These are phyloP conservation scores for Triticum dicoccoides DNA, from an alignment of 176 grass and related monocot species.

Conservation along the genomic window DNA sequence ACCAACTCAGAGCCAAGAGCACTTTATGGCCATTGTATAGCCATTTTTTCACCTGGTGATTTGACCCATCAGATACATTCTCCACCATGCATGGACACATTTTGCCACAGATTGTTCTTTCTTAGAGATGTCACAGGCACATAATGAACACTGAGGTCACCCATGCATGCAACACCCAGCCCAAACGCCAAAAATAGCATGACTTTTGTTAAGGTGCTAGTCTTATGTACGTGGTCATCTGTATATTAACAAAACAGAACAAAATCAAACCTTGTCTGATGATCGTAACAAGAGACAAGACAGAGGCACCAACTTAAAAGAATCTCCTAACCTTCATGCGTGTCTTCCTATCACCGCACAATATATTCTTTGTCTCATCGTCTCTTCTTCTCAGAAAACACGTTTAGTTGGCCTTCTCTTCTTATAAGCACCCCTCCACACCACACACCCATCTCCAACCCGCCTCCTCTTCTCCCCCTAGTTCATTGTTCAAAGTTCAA, in stretches of 20 bases:
- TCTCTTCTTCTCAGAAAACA: background rate
- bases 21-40: background rate
- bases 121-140: background rate
- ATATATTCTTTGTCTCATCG: conserved; percentile 29
- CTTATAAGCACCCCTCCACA: conserved; percentile 36
- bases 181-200: background rate
- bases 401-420: too few species aligned
- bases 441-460: background rate
- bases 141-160: too few species aligned
- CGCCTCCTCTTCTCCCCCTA: background rate
- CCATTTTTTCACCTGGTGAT: conserved; percentile 45
- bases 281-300: background rate
- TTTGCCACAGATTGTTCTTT: background rate
- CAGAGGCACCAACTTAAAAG: background rate
- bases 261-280: background rate
- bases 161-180: background rate
- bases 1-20: background rate
- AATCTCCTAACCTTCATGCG: conserved; percentile 39
- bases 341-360: conserved; percentile 24
- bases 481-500: background rate
- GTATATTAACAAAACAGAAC: background rate
- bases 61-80: conserved; percentile 27
- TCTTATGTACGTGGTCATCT: background rate
- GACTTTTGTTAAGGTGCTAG: background rate
- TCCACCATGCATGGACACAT: background rate